Evolutionary conservation across 129 eudicot genomes (phyloP).

Genomic region (Calendula officinalis): DNA sequence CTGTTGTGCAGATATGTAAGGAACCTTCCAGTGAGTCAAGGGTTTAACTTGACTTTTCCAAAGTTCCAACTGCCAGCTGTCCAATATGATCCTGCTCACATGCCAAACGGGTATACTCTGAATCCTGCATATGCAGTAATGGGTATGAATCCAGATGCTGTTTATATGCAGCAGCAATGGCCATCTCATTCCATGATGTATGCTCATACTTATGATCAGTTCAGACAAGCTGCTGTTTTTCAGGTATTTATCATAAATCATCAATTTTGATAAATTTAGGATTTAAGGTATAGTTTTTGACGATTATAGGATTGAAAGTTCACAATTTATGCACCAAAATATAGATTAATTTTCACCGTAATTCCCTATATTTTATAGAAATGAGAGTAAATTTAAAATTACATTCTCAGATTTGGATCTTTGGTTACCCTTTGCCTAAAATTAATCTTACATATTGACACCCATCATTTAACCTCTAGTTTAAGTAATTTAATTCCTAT

Average conservation of each 20-base stretch:
- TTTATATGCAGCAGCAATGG: conserved; percentile 71
- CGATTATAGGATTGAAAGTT: no score
- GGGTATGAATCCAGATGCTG: conserved; percentile 66
- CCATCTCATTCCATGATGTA: conserved; percentile 86
- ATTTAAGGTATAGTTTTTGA: no score
- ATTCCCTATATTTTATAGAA: no score
- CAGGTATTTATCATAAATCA: conserved; percentile 47
- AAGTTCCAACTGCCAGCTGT: conserved; percentile 65
- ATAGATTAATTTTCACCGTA: no score
- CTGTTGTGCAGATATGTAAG: conserved; percentile 56
- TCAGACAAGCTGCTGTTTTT: conserved; percentile 61
- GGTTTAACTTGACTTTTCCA: conserved; percentile 50
- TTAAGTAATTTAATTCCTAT: no score
- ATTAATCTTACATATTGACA: no score
- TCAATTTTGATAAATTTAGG: background rate
- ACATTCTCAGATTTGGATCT: no score
- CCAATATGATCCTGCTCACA: conserved; percentile 46
- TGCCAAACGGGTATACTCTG: conserved; percentile 51
- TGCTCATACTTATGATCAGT: conserved; percentile 79
- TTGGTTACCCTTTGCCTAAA: no score
- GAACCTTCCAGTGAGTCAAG: conserved; percentile 51
- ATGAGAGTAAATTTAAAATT: no score
- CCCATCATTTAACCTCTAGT: no score
- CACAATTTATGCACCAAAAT: no score
- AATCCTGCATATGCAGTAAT: conserved; percentile 45